These are phyloP conservation scores for Cryphonectria nitschkei DNA, from an alignment of 2,329 filamentous ascomycete genomes.

Conservation along the genomic window DNA sequence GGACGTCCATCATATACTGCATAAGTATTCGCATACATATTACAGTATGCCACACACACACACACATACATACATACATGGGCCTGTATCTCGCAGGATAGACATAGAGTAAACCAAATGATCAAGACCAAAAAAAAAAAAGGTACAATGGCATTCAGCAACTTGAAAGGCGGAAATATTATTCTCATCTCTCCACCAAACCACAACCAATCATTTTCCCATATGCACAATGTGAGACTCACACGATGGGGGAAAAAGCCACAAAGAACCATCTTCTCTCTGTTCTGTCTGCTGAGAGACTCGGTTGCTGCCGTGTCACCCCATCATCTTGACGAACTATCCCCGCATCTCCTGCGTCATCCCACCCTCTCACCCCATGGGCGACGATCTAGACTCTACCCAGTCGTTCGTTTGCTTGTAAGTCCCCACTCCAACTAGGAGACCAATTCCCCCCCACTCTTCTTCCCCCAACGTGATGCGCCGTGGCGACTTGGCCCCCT, in stretches of 20 bases:
- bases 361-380: conserved; percentile 25
- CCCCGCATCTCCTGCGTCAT: conserved; percentile 28
- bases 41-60: background rate
- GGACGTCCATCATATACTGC: background rate
- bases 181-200: background rate
- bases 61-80: background rate
- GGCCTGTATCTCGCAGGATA: background rate
- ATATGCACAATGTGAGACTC: background rate
- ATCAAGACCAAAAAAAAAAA: background rate
- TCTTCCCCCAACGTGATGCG: background rate
- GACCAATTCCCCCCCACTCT: background rate
- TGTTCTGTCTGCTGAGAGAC: background rate
- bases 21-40: background rate
- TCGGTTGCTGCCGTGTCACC: conserved; percentile 21
- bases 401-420: conserved; percentile 7
- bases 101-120: background rate
- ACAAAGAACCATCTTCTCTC: no score
- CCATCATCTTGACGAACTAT: background rate
- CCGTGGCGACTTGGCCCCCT: background rate
- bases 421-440: background rate
- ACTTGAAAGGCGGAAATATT: background rate
- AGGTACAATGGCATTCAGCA: background rate
- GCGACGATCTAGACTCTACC: conserved; percentile 20
- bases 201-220: background rate
- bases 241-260: no score